Base-by-base conservation (phyloP, 2,329 filamentous ascomycete species). In the Bipolaris gigantea region DNA sequence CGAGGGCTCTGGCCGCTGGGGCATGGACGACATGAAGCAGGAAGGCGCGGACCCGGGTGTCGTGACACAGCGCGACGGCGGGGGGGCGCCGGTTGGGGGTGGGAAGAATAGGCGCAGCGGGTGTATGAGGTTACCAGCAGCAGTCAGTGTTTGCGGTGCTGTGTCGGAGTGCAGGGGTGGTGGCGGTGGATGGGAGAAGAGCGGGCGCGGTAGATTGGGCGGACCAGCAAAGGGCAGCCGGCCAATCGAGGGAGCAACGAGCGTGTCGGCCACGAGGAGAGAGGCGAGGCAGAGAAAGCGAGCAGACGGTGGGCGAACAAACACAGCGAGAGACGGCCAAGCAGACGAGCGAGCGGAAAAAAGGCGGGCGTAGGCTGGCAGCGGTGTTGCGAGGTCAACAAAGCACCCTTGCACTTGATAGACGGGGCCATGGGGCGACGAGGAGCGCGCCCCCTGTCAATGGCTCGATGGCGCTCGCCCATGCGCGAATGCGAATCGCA, bases 1-100 rank as follows among this genome's bases (percentile, higher is more conserved):
- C 52, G 79, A 81, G 63, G 82, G 82, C 69, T 85, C 85, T 53
- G 89, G 88, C 73, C 88, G 82, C 63, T 79, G 80, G 54, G 82
- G 81, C 60, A 82, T 73, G 65, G 81, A 81, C 72, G 81, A 81
- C 72, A 75, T 75, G 61, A 54, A 63, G 62, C 61, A 50, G 56
- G 65, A 9, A 62, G 67, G 67, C 70, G 66, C 58, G 56, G 42
- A 55, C 51, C 58, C 55, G 53, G 59, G 50, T 27, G 58, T 34
- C 46, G 66, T 63, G 54, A 50, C 52, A 59, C 62, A 57, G 48
- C 38, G 41, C 48, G 44, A 38, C 40, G 35, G 44, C 42, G 23
- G 36, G 36, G 36, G 43, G 39, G 46, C 48, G 36, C 23, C 43
- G 34, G 47, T 42, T 33, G 44, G 43, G 45, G 21, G 33, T 33